Percentiles rank a stretch among this genome's conserved stretches.
Evolutionary conservation across 2,329 filamentous ascomycete genomes (phyloP).

Genomic region (Pseudogymnoascus sp.): DNA sequence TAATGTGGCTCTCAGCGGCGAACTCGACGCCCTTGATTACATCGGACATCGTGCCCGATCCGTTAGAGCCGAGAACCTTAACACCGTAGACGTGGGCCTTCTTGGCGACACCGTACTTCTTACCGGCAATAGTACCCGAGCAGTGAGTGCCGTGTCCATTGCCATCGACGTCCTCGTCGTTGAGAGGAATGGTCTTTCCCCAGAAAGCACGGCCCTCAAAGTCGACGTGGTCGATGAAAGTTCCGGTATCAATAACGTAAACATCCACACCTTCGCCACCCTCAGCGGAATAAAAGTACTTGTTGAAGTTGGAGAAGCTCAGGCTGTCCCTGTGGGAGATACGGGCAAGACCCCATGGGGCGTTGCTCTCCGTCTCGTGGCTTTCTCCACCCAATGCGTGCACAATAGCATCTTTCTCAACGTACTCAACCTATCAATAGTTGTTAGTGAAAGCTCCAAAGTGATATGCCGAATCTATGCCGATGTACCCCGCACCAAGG

Average conservation of each 20-base stretch:
- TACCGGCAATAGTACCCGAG: conserved; percentile 94
- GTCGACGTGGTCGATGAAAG: conserved; percentile 88
- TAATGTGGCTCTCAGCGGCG: conserved; percentile 71
- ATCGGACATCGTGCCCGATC: conserved; percentile 96
- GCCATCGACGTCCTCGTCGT: conserved; percentile 83
- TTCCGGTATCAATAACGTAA: conserved; percentile 97
- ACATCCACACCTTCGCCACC: conserved; percentile 97
- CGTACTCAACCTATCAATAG: conserved; percentile 74
- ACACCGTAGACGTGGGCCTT: conserved; percentile 95
- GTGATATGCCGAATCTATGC: background rate
- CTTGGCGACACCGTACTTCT: conserved; percentile 99
- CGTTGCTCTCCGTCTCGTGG: conserved; percentile 72
- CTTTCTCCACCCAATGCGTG: conserved; percentile 59
- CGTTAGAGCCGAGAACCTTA: conserved; percentile 96
- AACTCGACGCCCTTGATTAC: conserved; percentile 98
- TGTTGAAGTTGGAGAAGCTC: conserved; percentile 91
- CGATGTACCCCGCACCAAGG: background rate
- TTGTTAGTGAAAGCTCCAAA: background rate
- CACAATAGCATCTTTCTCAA: conserved; percentile 91
- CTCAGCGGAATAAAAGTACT: conserved; percentile 86
- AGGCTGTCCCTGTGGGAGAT: conserved; percentile 88
- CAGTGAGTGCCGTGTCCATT: conserved; percentile 99
- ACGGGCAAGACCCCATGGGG: conserved; percentile 98
- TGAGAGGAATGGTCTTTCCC: conserved; percentile 89
- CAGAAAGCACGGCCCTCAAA: conserved; percentile 93